Percentiles rank a stretch among this genome's conserved stretches.
Evolutionary conservation across 345 rosid species (phyloP).

Genomic region (Salix suchowensis): DNA sequence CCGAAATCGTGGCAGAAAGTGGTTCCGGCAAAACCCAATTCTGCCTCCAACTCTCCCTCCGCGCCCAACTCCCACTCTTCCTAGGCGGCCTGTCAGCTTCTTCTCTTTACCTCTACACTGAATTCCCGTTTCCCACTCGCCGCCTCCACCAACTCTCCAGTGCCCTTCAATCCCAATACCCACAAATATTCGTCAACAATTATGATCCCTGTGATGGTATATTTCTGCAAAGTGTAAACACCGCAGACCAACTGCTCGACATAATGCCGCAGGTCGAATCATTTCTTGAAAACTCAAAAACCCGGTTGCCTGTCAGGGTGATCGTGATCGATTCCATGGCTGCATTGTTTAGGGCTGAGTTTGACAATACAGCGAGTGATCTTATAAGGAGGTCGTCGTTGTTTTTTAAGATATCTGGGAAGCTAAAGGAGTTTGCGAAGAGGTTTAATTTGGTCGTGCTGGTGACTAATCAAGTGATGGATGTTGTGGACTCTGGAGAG

Average conservation of each 20-base stretch:
- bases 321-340: conserved; percentile 83
- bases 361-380: conserved; percentile 66
- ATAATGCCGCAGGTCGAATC: conserved; percentile 55
- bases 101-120: conserved; percentile 69
- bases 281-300: conserved; percentile 35
- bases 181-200: conserved; percentile 12
- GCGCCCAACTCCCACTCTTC: conserved; percentile 68
- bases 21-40: conserved; percentile 86
- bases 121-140: conserved; percentile 69
- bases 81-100: conserved; percentile 71
- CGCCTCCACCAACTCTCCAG: conserved; percentile 64
- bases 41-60: conserved; percentile 78
- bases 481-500: conserved; percentile 49
- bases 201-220: conserved; percentile 53
- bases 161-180: conserved; percentile 34
- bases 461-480: conserved; percentile 87
- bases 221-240: conserved; percentile 53
- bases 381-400: conserved; percentile 58
- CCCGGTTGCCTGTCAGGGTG: conserved; percentile 53
- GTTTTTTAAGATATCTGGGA: conserved; percentile 73
- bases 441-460: conserved; percentile 62
- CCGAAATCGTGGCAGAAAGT: conserved; percentile 81
- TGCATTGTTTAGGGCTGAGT: conserved; percentile 80
- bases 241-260: conserved; percentile 66
- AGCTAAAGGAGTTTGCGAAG: conserved; percentile 58